These are phyloP conservation scores for Hypholoma fasciculare DNA, from an alignment of 768 basidiomycete species.

Conservation along the genomic window DNA sequence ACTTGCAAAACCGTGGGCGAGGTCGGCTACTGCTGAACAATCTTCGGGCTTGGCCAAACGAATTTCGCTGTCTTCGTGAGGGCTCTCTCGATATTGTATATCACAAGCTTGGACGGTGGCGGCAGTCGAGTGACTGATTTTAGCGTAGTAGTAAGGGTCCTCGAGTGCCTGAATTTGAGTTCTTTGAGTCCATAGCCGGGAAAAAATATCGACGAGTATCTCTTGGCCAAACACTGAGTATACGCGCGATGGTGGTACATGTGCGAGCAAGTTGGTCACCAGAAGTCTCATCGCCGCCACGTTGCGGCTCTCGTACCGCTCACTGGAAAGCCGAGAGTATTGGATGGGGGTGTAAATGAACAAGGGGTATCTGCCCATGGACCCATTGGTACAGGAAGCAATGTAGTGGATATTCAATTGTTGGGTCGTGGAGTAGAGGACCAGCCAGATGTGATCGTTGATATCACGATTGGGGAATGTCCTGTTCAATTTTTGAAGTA, in stretches of 20 bases:
- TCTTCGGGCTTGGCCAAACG: constrained; percentile 45
- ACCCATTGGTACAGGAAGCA: constrained; percentile 57
- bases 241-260: constrained; percentile 25
- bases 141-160: constrained; percentile 63
- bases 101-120: constrained; percentile 31
- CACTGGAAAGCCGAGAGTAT: constrained; percentile 33
- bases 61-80: constrained; percentile 29
- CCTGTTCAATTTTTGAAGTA: constrained; percentile 26
- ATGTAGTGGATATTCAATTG: constrained; percentile 45
- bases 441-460: constrained; percentile 35
- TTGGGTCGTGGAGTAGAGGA: constrained; percentile 16
- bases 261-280: constrained; percentile 39
- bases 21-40: constrained; percentile 36
- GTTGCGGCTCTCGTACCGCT: constrained; percentile 22
- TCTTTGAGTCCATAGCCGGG: constrained; percentile 43
- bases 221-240: constrained; percentile 70
- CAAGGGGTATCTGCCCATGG: constrained; percentile 61
- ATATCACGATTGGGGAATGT: constrained; percentile 14
- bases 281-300: constrained; percentile 41
- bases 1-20: constrained; percentile 57
- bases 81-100: constrained; percentile 10
- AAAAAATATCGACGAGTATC: constrained; percentile 45
- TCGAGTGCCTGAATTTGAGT: constrained; percentile 37
- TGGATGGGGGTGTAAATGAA: constrained; percentile 58
- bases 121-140: constrained; percentile 53